Conservation (phyloP, 306 rosid genomes). For the Ormosia semicastrata region DNA sequence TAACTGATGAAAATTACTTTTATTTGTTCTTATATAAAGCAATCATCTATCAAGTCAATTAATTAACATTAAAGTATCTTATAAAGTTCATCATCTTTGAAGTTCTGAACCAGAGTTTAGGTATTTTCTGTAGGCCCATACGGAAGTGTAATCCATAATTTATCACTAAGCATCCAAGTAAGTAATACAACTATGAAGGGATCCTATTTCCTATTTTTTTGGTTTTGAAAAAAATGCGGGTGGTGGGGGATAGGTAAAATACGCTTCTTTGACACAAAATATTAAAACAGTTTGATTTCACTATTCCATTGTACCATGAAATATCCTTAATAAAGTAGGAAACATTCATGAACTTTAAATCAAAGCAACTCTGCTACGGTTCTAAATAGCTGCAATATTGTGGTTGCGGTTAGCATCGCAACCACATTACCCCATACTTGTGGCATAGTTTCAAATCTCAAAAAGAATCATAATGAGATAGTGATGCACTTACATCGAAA, state of each 20-base stretch:
- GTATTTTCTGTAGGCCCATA: background rate
- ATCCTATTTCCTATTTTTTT: background rate
- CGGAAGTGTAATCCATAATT: conserved; percentile 23
- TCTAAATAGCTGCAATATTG: no score
- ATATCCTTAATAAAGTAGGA: background rate
- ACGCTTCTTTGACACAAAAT: background rate
- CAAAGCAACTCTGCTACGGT: no score
- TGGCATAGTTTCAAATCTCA: no score
- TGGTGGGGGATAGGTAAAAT: background rate
- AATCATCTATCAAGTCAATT: conserved; percentile 13
- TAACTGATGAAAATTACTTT: background rate
- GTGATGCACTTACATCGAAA: no score
- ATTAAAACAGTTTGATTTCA: background rate
- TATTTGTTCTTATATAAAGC: background rate
- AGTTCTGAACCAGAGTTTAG: conserved; percentile 20
- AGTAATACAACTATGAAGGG: background rate
- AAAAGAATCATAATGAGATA: no score
- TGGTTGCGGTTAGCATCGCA: no score
- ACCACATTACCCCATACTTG: no score
- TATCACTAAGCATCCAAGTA: conserved; percentile 10
- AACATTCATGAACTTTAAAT: background rate
- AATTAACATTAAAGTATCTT: conserved; percentile 6
- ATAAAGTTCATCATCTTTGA: conserved; percentile 19
- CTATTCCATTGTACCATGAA: background rate
- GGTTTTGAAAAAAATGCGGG: background rate